Evolutionary conservation across 495 filamentous ascomycete genomes (phyloP), one percentile per base, ranked within the genome.

Genomic region (Cetradonia linearis): DNA sequence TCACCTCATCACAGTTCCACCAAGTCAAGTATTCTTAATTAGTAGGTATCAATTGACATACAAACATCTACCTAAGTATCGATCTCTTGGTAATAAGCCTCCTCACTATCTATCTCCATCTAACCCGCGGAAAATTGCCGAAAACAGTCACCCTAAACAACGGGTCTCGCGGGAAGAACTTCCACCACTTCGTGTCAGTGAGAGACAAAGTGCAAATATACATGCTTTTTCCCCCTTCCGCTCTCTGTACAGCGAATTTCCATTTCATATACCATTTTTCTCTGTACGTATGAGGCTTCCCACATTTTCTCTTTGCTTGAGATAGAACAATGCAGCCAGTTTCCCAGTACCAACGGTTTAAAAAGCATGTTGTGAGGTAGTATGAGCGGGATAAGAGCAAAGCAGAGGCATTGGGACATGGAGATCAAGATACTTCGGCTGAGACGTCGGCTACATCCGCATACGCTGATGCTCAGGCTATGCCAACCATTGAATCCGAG

Each of bases 291-390:
- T 1, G n/a, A 20, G 18, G 9, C 18, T 20, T 46, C 8, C 20
- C 42, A 4, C 42, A 11, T 13, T 3, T 10, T 25, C 42, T 10
- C 20, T 3, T 25, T 46, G 4, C 20, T 11, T 46, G 42, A 46
- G 20, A 7, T 6, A 2, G 14, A 5, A 69, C 44, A 31, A 73
- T 72, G 72, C 72, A 74, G 60, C 71, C 72, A 1, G 65, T 72
- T 61, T 50, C 69, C 46, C 74, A 77, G 59, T 76, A 75, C 63
- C 71, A 72, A 28, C 68, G 73, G 34, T 70, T 77, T 46, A 56
- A 69, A 33, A 64, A 67, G 49, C 67, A 69, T n/a, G 70, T 73
- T 16, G 56, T 67, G 16, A 62, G 58, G 40, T 72, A 75, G 25
- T 64, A 67, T 42, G 65, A 64, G 37, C 59, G 65, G 14, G 62